phyloP scores from a whole-genome alignment of 139 green algal species.

The Astrephomene gubernaculifera region DNA sequence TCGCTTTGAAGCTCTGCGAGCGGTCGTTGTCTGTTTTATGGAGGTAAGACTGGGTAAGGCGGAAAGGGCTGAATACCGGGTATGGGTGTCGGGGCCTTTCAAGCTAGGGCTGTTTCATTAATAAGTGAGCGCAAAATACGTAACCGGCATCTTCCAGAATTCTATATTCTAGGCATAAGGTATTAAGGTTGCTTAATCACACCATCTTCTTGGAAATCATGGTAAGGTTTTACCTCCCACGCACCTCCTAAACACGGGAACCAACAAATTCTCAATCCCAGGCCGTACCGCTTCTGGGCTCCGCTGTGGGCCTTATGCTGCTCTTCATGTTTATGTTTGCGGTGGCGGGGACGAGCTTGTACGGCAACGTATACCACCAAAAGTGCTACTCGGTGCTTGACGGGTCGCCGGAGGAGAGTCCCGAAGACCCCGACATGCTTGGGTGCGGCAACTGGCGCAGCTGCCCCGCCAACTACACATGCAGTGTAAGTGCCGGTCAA shows the following conservation, averaged over 20 bases:
- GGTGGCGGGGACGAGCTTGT: conserved; percentile 71
- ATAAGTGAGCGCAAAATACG: no score
- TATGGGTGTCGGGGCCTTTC: no score
- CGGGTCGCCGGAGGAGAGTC: conserved; percentile 23
- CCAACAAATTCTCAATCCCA: conserved; percentile 6
- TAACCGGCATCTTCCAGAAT: no score
- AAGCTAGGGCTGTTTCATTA: no score
- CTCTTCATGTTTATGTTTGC: conserved; percentile 82
- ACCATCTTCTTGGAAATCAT: no score
- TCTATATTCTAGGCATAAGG: no score
- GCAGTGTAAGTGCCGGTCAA: conserved; percentile 52
- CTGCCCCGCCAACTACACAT: conserved; percentile 66
- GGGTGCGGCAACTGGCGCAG: conserved; percentile 36
- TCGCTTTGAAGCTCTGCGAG: conserved; percentile 74
- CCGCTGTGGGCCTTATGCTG: conserved; percentile 67
- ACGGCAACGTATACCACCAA: conserved; percentile 66
- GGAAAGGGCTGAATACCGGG: not conserved
- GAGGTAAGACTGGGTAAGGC: conserved; percentile 53
- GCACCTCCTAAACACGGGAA: no score
- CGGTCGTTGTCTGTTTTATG: conserved; percentile 83
- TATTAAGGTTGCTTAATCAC: no score
- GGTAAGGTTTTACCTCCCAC: no score
- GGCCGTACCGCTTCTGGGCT: conserved; percentile 75
- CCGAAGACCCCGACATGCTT: conserved; percentile 32
- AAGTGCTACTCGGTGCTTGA: conserved; percentile 58